Evolutionary conservation across 305 asterid species (phyloP).

Genomic region (Stenogyne calaminthoides): DNA sequence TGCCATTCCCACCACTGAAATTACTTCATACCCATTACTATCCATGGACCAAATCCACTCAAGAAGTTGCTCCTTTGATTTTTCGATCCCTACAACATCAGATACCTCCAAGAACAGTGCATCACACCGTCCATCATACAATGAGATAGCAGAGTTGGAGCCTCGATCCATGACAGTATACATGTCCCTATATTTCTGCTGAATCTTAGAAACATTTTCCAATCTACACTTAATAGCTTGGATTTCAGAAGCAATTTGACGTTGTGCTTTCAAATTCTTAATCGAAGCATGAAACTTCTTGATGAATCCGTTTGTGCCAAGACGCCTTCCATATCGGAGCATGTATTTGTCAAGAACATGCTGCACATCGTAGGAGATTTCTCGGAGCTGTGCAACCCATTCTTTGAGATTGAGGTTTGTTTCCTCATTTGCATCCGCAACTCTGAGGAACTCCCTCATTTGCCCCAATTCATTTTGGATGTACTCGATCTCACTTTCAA

Average conservation of each 20-base stretch:
- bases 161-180: conserved; percentile 6
- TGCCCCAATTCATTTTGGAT: conserved; percentile 11
- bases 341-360: conserved; percentile 14
- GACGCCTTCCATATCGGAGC: background rate
- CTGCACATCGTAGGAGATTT: conserved; percentile 2
- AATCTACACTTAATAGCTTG: background rate
- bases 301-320: background rate
- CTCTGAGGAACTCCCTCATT: conserved; percentile 14
- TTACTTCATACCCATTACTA: background rate
- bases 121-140: background rate
- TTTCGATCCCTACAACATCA: conserved; percentile 14
- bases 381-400: conserved; percentile 17
- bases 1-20: conserved; percentile 16
- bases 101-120: conserved; percentile 10
- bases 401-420: conserved; percentile 2
- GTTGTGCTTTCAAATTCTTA: background rate
- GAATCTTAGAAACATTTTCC: background rate
- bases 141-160: background rate
- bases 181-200: conserved; percentile 1
- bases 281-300: background rate
- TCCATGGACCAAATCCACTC: background rate
- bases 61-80: background rate
- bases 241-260: background rate
- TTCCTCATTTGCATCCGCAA: conserved; percentile 7
- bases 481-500: background rate